Evolutionary conservation across 2,329 filamentous ascomycete species (phyloP).

Genomic region (Basipetospora chlamydospora): DNA sequence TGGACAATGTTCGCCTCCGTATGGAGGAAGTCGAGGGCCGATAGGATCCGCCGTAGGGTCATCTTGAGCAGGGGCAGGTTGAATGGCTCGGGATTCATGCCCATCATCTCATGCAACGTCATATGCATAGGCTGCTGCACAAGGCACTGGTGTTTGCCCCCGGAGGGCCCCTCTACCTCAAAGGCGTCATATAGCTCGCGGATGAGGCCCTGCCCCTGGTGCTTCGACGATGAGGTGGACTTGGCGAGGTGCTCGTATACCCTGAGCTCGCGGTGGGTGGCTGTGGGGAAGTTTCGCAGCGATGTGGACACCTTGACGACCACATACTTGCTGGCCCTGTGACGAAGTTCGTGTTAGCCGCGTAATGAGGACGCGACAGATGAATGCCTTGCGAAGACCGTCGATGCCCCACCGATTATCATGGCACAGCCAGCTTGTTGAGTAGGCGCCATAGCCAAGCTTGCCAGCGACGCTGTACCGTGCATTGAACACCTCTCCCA

Average conservation of each 20-base stretch:
- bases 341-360: no score
- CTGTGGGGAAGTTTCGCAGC: constrained; percentile 1
- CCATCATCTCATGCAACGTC: constrained; percentile 1
- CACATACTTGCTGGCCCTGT: no score
- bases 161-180: constrained; percentile 1
- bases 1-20: constrained; percentile 6
- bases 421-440: constrained; percentile 14
- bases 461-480: constrained; percentile 14
- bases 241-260: constrained; percentile 5
- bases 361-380: no score
- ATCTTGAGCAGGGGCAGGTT: not conserved
- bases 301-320: constrained; percentile 6
- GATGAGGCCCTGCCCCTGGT: constrained; percentile 5
- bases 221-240: no score
- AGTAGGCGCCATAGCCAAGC: constrained; percentile 14
- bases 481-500: constrained; percentile 11
- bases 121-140: constrained; percentile 6
- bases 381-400: no score
- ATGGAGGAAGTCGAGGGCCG: constrained; percentile 7
- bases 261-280: not conserved
- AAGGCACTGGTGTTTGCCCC: constrained; percentile 5
- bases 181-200: constrained; percentile 5
- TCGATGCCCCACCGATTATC: constrained; percentile 12
- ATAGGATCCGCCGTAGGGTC: constrained; percentile 3
- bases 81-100: not conserved